Evolutionary conservation across 2,329 filamentous ascomycete genomes (phyloP).

Genomic region (Myotisia sp.): DNA sequence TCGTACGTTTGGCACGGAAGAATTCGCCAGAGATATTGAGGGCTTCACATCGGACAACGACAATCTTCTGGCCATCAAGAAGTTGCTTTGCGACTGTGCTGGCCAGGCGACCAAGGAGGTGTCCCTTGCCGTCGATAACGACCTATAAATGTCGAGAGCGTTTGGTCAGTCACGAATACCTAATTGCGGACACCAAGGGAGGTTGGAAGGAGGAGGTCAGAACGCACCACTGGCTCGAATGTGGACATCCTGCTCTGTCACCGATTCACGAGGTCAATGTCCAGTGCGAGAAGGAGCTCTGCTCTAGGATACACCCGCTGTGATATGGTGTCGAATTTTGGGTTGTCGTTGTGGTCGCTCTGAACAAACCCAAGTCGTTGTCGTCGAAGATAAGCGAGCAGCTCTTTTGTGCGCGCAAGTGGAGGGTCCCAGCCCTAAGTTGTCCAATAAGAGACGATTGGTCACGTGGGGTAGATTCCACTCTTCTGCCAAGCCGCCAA

Average conservation of each 20-base stretch:
- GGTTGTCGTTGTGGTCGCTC: constrained; percentile 33
- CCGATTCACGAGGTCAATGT: constrained; percentile 29
- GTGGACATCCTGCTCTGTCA: constrained; percentile 47
- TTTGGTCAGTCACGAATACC: constrained; percentile 8
- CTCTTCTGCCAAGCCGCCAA: too few species aligned
- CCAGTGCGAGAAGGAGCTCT: constrained; percentile 27
- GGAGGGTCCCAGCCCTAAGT: constrained; percentile 29
- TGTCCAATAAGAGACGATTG: constrained; percentile 15
- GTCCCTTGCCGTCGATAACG: constrained; percentile 99
- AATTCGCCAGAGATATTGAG: constrained; percentile 99
- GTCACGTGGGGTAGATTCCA: constrained; percentile 24
- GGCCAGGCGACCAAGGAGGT: constrained; percentile 97
- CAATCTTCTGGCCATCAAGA: constrained; percentile 97
- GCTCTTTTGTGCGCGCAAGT: constrained; percentile 13
- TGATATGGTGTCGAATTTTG: constrained; percentile 33
- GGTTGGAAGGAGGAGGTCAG: constrained; percentile 1
- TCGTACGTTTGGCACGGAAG: constrained; percentile 99
- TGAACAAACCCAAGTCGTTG: constrained; percentile 29
- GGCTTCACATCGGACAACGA: constrained; percentile 95
- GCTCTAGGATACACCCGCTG: constrained; percentile 29
- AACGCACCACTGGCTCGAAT: constrained; percentile 52
- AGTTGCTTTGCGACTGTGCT: constrained; percentile 98
- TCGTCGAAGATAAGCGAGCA: constrained; percentile 12
- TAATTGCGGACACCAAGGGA: too few species aligned
- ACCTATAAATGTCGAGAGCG: constrained; percentile 45